A percentile compares a stretch with the other conserved stretches of the same genome.
These are phyloP conservation scores for Heritiera fomes DNA, from an alignment of 345 rosid species.

Conservation along the genomic window DNA sequence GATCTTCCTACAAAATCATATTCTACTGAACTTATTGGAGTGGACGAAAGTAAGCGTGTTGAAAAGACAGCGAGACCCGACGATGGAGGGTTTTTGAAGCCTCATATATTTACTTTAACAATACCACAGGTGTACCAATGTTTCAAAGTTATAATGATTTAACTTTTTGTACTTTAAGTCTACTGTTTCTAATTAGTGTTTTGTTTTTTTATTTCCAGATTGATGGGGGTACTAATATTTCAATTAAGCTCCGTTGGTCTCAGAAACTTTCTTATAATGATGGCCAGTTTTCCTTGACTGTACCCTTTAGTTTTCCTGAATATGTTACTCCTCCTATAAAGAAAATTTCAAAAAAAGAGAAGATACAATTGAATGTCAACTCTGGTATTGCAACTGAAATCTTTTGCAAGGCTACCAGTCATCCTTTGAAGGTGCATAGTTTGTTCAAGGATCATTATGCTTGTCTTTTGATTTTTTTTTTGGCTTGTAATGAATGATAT, in stretches of 20 bases:
- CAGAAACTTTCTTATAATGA: constrained; percentile 61
- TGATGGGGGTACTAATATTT: constrained; percentile 80
- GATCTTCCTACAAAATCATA: constrained; percentile 63
- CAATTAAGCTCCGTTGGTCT: constrained; percentile 70
- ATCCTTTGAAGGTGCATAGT: constrained; percentile 74
- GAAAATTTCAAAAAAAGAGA: constrained; percentile 72
- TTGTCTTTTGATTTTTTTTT: background rate
- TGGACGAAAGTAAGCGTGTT: constrained; percentile 41
- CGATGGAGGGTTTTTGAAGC: constrained; percentile 66
- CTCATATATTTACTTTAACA: constrained; percentile 68
- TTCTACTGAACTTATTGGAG: constrained; percentile 48
- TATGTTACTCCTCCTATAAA: constrained; percentile 80
- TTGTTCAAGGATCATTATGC: background rate
- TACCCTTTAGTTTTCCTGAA: constrained; percentile 85
- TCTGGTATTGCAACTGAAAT: constrained; percentile 63
- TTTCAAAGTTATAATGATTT: background rate
- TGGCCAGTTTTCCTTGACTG: constrained; percentile 58
- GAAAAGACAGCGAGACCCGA: constrained; percentile 45
- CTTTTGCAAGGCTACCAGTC: constrained; percentile 65
- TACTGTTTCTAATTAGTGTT: background rate
- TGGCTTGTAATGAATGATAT: background rate
- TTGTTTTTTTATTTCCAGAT: constrained; percentile 44
- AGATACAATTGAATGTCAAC: constrained; percentile 67
- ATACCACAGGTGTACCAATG: constrained; percentile 60
- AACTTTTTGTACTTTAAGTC: background rate